Percentiles rank a stretch among this genome's conserved stretches.
phyloP scores from a whole-genome alignment of 352 stramenopile genomes.

The Globisporangium rhizosaccharum region DNA sequence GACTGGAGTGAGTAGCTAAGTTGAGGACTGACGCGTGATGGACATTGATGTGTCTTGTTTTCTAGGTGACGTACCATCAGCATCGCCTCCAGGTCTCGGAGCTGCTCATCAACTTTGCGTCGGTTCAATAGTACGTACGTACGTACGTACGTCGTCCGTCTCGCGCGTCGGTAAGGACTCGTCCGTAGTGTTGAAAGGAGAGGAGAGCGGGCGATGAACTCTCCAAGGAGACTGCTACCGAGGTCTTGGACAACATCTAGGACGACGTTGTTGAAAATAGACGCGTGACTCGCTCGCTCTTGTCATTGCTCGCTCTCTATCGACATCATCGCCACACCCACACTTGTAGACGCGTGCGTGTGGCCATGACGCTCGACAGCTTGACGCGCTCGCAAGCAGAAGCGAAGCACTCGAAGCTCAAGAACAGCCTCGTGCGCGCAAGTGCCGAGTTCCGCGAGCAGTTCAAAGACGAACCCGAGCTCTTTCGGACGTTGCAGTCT shows the following conservation, averaged over 20 bases:
- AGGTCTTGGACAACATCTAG: not conserved
- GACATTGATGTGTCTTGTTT: not conserved
- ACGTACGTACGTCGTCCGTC: not conserved
- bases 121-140: constrained; percentile 19
- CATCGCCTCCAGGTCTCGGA: constrained; percentile 48
- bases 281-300: not conserved
- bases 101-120: constrained; percentile 70
- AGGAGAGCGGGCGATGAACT: not conserved
- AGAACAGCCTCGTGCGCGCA: constrained; percentile 46
- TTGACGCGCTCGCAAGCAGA: constrained; percentile 54
- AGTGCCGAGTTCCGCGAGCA: constrained; percentile 41
- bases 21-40: too few species aligned
- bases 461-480: constrained; percentile 35
- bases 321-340: not conserved
- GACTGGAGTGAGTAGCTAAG: not conserved
- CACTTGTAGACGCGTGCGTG: not conserved
- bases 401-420: constrained; percentile 42
- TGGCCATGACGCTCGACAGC: constrained; percentile 59
- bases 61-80: constrained; percentile 44
- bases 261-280: not conserved
- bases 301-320: not conserved
- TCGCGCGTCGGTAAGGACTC: not conserved
- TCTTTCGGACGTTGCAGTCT: constrained; percentile 38
- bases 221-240: too few species aligned
- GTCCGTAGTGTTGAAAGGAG: not conserved